phyloP scores from a whole-genome alignment of 2,329 filamentous ascomycete genomes.

The Didymella pomorum region DNA sequence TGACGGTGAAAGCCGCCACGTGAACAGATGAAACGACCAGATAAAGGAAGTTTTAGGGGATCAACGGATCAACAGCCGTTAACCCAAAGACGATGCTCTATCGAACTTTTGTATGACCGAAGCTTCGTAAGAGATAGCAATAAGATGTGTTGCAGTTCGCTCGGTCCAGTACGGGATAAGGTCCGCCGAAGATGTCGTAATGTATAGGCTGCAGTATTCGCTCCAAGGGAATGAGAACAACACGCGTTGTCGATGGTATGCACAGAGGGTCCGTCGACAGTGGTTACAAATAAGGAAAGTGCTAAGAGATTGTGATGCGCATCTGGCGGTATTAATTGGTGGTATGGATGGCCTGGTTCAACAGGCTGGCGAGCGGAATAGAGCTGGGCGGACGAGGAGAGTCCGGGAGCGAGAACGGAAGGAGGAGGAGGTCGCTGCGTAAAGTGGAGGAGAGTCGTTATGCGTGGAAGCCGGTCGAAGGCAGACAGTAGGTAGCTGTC shows the following conservation, averaged over 20 bases:
- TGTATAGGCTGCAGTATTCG: conserved; percentile 38
- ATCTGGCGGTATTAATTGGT: conserved; percentile 53
- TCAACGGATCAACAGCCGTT: conserved; percentile 45
- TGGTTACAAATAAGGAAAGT: conserved; percentile 52
- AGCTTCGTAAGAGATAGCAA: conserved; percentile 45
- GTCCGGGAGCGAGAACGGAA: conserved; percentile 42
- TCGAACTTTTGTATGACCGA: conserved; percentile 48
- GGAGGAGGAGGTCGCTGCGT: conserved; percentile 47
- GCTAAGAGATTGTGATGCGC: conserved; percentile 55
- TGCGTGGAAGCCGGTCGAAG: conserved; percentile 45
- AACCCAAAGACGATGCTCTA: conserved; percentile 50
- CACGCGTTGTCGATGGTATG: conserved; percentile 51
- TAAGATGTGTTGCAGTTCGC: conserved; percentile 36
- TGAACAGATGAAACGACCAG: conserved; percentile 33
- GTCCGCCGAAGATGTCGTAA: conserved; percentile 38
- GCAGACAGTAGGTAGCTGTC: conserved; percentile 39
- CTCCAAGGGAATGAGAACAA: conserved; percentile 38
- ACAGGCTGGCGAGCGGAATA: conserved; percentile 45
- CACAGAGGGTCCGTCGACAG: conserved; percentile 50
- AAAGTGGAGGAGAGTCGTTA: conserved; percentile 49
- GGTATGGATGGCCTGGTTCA: conserved; percentile 51
- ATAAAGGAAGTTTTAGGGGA: conserved; percentile 43
- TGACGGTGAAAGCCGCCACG: conserved; percentile 28
- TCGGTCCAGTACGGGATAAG: conserved; percentile 11
- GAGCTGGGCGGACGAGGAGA: conserved; percentile 33